phyloP scores from a whole-genome alignment of 371 early-diverging fungal species.

The Rhizopus sp. region DNA sequence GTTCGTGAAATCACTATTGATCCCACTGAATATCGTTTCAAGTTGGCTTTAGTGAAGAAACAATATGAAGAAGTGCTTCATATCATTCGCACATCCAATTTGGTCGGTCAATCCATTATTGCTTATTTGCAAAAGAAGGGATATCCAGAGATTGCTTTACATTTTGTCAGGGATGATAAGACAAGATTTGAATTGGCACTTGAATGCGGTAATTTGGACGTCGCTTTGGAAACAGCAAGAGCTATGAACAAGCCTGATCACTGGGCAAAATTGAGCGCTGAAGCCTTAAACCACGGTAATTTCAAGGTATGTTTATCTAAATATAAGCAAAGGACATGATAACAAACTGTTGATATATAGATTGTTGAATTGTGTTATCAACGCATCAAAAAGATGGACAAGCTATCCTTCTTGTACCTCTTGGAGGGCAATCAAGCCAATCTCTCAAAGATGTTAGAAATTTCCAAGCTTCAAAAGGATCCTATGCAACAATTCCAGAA shows the following conservation, averaged over 20 bases:
- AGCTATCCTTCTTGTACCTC: constrained; percentile 91
- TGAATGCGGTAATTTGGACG: constrained; percentile 94
- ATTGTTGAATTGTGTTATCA: constrained; percentile 92
- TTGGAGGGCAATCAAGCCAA: constrained; percentile 88
- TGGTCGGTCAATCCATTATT: constrained; percentile 98
- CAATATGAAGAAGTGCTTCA: constrained; percentile 92
- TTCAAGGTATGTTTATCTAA: constrained; percentile 54
- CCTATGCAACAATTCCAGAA: constrained; percentile 88
- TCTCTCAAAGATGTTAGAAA: constrained; percentile 88
- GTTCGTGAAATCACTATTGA: constrained; percentile 87
- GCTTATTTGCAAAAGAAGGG: constrained; percentile 98
- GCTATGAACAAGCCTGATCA: constrained; percentile 81
- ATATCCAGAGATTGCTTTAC: constrained; percentile 97
- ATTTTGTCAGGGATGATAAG: constrained; percentile 95
- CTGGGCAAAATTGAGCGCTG: constrained; percentile 86
- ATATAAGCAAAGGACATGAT: background rate
- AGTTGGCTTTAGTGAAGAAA: constrained; percentile 86
- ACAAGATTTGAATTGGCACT: constrained; percentile 96
- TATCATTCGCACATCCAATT: constrained; percentile 92
- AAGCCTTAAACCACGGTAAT: constrained; percentile 90
- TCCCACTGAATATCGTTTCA: constrained; percentile 98
- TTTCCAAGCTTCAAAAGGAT: constrained; percentile 83
- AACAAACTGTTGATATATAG: constrained; percentile 26
- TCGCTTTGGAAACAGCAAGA: constrained; percentile 91
- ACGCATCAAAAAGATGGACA: constrained; percentile 85